Percentiles rank a stretch among this genome's conserved stretches.
Evolutionary conservation across 768 basidiomycete species (phyloP).

Genomic region (Multifurca ochricompacta): DNA sequence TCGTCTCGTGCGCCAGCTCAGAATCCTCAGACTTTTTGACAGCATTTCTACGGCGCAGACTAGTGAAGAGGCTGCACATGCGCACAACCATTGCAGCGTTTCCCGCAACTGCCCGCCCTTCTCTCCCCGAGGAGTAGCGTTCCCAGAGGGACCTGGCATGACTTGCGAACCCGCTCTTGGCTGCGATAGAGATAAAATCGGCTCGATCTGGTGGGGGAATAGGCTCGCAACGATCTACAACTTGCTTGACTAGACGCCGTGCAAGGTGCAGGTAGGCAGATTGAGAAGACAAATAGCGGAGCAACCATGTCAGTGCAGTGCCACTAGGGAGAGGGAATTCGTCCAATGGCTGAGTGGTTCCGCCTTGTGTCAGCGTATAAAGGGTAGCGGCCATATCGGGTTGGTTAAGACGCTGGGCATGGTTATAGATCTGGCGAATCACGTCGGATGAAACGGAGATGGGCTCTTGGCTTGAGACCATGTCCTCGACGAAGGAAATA

Average conservation of each 20-base stretch:
- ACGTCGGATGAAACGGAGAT: constrained; percentile 36
- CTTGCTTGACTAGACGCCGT: constrained; percentile 43
- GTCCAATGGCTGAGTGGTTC: constrained; percentile 27
- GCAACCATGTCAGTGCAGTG: constrained; percentile 42
- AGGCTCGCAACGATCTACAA: constrained; percentile 33
- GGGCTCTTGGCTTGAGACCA: constrained; percentile 28
- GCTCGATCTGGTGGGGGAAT: constrained; percentile 42
- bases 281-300: constrained; percentile 35
- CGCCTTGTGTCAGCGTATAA: constrained; percentile 39
- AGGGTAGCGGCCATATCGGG: constrained; percentile 35
- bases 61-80: constrained; percentile 42
- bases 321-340: constrained; percentile 46
- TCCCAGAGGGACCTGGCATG: constrained; percentile 52
- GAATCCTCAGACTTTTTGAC: background rate
- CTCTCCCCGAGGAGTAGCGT: constrained; percentile 39
- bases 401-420: constrained; percentile 13
- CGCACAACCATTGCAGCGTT: constrained; percentile 39
- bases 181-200: constrained; percentile 40
- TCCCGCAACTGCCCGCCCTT: constrained; percentile 35
- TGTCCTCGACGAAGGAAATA: constrained; percentile 34
- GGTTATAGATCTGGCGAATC: constrained; percentile 30
- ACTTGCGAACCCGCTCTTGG: constrained; percentile 39
- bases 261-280: constrained; percentile 39
- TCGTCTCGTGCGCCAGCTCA: background rate
- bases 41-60: background rate